Evolutionary conservation across 2,329 filamentous ascomycete genomes (phyloP).

Genomic region (Atkinsonella hypoxylon): DNA sequence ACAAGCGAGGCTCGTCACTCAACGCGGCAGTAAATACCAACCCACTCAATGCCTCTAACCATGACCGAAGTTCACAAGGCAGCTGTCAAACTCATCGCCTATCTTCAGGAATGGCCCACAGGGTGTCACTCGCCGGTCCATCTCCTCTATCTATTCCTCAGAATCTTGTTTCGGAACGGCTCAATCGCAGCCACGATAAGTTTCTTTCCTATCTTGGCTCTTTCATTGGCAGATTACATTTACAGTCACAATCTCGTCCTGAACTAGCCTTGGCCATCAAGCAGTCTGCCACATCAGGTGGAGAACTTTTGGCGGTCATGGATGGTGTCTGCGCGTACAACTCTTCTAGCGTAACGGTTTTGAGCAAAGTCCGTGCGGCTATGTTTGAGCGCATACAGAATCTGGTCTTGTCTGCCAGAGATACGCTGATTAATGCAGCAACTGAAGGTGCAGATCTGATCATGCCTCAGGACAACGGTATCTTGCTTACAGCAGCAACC

Average conservation of each 20-base stretch:
- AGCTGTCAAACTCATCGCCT: slow-evolving; percentile 31
- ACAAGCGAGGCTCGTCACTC: slow-evolving; percentile 35
- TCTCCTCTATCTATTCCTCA: slow-evolving; percentile 50
- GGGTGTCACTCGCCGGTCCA: slow-evolving; percentile 63
- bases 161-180: slow-evolving; percentile 71
- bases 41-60: slow-evolving; percentile 16
- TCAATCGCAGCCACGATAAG: slow-evolving; percentile 70
- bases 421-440: slow-evolving; percentile 61
- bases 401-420: slow-evolving; percentile 68
- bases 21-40: slow-evolving; percentile 21
- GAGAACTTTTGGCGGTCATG: slow-evolving; percentile 65
- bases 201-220: slow-evolving; percentile 86
- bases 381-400: slow-evolving; percentile 75
- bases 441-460: slow-evolving; percentile 66
- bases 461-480: slow-evolving; percentile 65
- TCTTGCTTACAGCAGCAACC: slow-evolving; percentile 67
- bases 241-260: slow-evolving; percentile 81
- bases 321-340: slow-evolving; percentile 75
- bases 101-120: slow-evolving; percentile 52
- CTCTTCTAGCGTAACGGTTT: slow-evolving; percentile 49
- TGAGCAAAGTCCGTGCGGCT: slow-evolving; percentile 56
- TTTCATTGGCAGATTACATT: slow-evolving; percentile 79
- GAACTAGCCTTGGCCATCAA: slow-evolving; percentile 75
- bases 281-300: slow-evolving; percentile 72
- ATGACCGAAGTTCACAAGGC: slow-evolving; percentile 25